phyloP scores from a whole-genome alignment of 73 alveolate species.

The Paramecium biaurelia region DNA sequence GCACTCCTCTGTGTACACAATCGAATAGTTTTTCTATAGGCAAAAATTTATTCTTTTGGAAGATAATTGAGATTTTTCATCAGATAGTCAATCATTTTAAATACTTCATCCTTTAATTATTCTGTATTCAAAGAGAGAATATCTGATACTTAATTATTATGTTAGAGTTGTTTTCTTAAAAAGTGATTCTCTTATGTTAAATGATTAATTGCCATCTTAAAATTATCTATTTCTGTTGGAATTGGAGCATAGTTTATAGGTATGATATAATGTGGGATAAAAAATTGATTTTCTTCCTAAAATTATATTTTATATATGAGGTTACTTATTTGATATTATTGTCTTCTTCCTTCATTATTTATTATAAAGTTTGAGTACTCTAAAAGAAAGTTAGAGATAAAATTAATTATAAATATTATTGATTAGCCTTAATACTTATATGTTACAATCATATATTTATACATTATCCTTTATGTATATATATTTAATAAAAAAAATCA shows the following conservation, averaged over 20 bases:
- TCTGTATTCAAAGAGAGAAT: background rate
- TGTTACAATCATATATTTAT: background rate
- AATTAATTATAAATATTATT: constrained; percentile 8
- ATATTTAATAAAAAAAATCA: background rate
- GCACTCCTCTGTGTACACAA: background rate
- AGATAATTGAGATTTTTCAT: background rate
- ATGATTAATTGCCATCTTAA: background rate
- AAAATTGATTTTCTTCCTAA: background rate
- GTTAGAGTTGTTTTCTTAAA: background rate
- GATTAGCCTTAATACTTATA: background rate
- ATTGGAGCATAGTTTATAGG: background rate
- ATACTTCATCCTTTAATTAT: background rate
- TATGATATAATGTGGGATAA: background rate
- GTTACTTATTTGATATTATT: background rate
- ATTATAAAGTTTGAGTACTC: constrained; percentile 6
- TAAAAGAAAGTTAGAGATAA: constrained; percentile 31
- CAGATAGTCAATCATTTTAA: constrained; percentile 15
- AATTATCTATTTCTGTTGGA: background rate
- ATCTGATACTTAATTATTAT: background rate
- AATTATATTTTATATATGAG: background rate
- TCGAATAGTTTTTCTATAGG: background rate
- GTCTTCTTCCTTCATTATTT: constrained; percentile 6
- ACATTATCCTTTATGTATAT: background rate
- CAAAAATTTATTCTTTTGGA: background rate
- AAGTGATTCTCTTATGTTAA: background rate